These are phyloP conservation scores for Mycena vitilis DNA, from an alignment of 768 basidiomycete genomes.

Conservation along the genomic window DNA sequence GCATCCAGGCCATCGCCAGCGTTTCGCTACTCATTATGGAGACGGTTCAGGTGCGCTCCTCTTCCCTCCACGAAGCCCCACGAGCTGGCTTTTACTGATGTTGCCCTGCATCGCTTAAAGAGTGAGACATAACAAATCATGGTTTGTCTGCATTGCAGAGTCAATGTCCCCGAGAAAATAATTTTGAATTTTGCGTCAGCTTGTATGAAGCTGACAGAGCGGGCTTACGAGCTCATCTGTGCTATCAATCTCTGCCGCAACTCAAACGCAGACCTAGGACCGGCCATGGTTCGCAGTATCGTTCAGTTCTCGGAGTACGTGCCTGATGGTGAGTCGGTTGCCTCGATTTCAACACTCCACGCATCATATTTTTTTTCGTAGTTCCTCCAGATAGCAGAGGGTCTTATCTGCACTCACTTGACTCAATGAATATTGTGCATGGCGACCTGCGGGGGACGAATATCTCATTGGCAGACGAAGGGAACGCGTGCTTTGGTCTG, in stretches of 20 bases:
- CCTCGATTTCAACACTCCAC: neutral
- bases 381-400: neutral
- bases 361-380: neutral
- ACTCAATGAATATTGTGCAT: neutral
- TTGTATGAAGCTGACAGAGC: constrained; percentile 29
- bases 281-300: constrained; percentile 29
- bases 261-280: constrained; percentile 26
- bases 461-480: neutral
- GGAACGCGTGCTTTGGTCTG: neutral
- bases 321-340: neutral
- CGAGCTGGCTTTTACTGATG: neutral
- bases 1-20: constrained; percentile 31
- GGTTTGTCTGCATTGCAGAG: constrained; percentile 9
- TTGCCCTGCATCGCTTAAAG: neutral
- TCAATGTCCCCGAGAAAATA: neutral
- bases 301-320: constrained; percentile 33
- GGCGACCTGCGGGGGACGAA: neutral
- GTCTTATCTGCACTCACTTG: neutral
- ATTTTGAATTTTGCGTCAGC: constrained; percentile 1
- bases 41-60: constrained; percentile 22
- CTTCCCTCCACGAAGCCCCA: too few relatives aligned
- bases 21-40: constrained; percentile 31
- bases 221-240: constrained; percentile 31
- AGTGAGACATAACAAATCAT: constrained; percentile 28
- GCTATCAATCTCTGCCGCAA: constrained; percentile 33